These are phyloP conservation scores for Daldinia bambusicola DNA, from an alignment of 495 filamentous ascomycete genomes.

Conservation along the genomic window DNA sequence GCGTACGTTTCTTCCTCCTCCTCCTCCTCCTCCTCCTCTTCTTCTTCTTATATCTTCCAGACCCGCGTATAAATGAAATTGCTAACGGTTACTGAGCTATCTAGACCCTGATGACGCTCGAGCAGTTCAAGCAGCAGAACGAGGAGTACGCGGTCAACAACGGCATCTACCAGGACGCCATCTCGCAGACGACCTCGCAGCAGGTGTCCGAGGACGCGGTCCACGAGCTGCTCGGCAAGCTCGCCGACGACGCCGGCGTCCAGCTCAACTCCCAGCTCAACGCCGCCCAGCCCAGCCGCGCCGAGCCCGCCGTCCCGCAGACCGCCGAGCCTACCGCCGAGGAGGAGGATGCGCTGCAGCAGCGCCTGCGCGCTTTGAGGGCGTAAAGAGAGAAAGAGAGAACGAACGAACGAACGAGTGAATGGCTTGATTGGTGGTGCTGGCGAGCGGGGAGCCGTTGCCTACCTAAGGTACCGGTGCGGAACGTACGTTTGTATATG, in stretches of 20 bases:
- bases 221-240: conserved; percentile 79
- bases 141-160: conserved; percentile 86
- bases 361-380: conserved; percentile 65
- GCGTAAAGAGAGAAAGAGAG: conserved; percentile 47
- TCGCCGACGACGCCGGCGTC: conserved; percentile 84
- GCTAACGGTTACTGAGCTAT: conserved; percentile 3
- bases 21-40: background rate
- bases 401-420: too few species aligned
- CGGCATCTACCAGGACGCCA: conserved; percentile 85
- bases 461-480: too few species aligned
- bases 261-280: conserved; percentile 78
- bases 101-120: conserved; percentile 68
- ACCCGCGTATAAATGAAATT: conserved; percentile 43
- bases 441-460: too few species aligned
- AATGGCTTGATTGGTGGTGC: too few species aligned
- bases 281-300: conserved; percentile 64
- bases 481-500: conserved; percentile 2
- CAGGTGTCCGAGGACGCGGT: conserved; percentile 86
- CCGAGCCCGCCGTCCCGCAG: conserved; percentile 60
- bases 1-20: conserved; percentile 51
- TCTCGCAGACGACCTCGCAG: conserved; percentile 75
- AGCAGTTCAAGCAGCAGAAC: conserved; percentile 84
- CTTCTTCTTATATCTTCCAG: background rate
- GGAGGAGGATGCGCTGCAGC: conserved; percentile 71
- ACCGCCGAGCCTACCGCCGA: conserved; percentile 65